These are phyloP conservation scores for Chytridiales sp. DNA, from an alignment of 371 early-diverging fungal species.

Conservation along the genomic window DNA sequence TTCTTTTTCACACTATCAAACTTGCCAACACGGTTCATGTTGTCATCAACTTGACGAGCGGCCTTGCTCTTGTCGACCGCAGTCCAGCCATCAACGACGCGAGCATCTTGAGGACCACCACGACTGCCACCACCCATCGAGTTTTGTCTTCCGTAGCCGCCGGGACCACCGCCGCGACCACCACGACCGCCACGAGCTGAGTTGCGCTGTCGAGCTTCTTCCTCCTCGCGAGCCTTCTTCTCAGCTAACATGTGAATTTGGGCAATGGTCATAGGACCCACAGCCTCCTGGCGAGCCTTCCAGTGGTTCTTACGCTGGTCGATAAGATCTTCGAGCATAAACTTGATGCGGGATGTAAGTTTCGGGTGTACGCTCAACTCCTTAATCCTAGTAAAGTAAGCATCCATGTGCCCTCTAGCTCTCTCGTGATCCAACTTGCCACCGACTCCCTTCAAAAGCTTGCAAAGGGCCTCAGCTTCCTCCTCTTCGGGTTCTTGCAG, in stretches of 20 bases:
- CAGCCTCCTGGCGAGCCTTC: conserved; percentile 59
- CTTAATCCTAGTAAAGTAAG: conserved; percentile 75
- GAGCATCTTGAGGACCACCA: conserved; percentile 25
- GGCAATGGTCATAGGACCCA: conserved; percentile 85
- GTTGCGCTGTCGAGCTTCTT: conserved; percentile 21
- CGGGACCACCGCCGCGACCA: conserved; percentile 55
- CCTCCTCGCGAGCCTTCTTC: conserved; percentile 64
- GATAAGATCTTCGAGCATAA: conserved; percentile 90
- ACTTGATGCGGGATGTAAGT: conserved; percentile 82
- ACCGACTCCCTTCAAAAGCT: conserved; percentile 87
- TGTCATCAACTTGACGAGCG: conserved; percentile 62
- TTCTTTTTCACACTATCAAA: conserved; percentile 61
- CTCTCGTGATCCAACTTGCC: conserved; percentile 45
- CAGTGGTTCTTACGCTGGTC: conserved; percentile 84
- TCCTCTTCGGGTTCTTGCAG: conserved; percentile 83
- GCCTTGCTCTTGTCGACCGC: conserved; percentile 58
- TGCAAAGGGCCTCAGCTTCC: conserved; percentile 89
- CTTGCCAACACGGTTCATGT: conserved; percentile 76
- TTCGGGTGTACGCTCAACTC: conserved; percentile 63
- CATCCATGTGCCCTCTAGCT: conserved; percentile 66
- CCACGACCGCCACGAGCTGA: conserved; percentile 15
- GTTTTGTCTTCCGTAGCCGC: conserved; percentile 42
- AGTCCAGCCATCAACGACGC: conserved; percentile 66
- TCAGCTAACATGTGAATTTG: conserved; percentile 81
- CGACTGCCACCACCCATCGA: conserved; percentile 31